Base-by-base conservation (phyloP, 2,329 filamentous ascomycete species). In the Nothopassalora personata region DNA sequence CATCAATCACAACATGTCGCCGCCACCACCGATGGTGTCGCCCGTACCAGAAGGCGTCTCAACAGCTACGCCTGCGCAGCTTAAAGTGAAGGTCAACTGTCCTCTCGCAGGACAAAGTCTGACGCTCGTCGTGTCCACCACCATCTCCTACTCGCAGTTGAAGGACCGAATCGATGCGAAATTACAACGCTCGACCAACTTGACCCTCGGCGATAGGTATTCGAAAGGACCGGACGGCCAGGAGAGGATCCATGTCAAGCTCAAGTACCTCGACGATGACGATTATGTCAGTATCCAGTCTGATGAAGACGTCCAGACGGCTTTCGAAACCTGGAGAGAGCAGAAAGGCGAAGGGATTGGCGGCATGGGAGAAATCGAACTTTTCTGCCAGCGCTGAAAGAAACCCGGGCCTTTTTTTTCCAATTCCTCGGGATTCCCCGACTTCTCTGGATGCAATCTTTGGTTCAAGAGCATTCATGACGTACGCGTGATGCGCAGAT, bases 141-240 rank as follows among this genome's bases (percentile, higher is more conserved):
- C 95, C 72, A 97, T 97, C 68, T 88, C 90, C 45, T 97, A 95
- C 75, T 90, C 94, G 66, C 94, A 90, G 27, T 81, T 99, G 57
- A 91, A 94, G 64, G 94, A 97, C 72, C 89, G 94, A 10, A 97
- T 99, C 68, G 94, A 99, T 71, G 91, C 91, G 30, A 99, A 99
- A 74, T 83, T 99, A 59, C 89, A 89, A 60, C 86, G 90, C 57
- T 92, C 92, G 68, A 96, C 91, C 19, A 87, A 83, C 67, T 89
- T 90, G 71, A 92, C 89, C 55, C 92, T 97, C 69, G 86, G 86
- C 67, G 88, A 85, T 70, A 89, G 90, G 62, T 65, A 64, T 7
- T 57, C 65, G 1, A 67, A 63, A 31, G 65, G 49, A 19, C 49
- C 49, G 49, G 49, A 66, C 18, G 56, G 58, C 36, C 34, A 60